Evolutionary conservation across 257 asterid species (phyloP), one percentile per base, ranked within the genome.

Genomic region (Verbascum thapsus): DNA sequence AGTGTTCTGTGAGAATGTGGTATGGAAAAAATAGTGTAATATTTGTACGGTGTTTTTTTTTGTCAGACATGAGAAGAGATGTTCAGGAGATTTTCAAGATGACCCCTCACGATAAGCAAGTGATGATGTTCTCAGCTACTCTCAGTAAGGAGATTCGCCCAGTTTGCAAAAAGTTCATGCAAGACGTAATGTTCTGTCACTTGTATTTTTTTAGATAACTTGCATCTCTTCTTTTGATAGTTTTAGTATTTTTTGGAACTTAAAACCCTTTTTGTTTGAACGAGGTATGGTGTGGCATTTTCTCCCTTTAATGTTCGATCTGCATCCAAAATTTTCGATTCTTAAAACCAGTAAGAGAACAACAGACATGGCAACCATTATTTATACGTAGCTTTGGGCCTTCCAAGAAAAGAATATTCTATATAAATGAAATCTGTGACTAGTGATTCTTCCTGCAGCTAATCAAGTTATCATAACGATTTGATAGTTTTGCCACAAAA

Each of bases 101-200:
- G 95, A 86, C 95, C 16, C 91, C 95, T 32, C 96, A 85, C 10
- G 96, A 88, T 63, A 88, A 88, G 83, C 96, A 85, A 82, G 96
- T 88, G 34, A 88, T 88, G 96, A 88, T 88, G 96, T 88, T 88
- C 73, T 85, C 95, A 34, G 95, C 96, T 18, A 88, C 96, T 1
- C 95, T 88, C 58, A 85, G 95, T 72, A 85, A 85, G 75, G 95
- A 83, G 75, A 85, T 88, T 63, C 96, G 95, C 34, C 96, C 96
- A 35, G 86, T 88, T 54, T 88, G 95, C 85, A 88, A 88, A 82
- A 88, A 88, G 73, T 88, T 88, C 44, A 88, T 83, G 92, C 90
- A 80, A 77, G 96, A 88, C 83, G 96, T 88, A 85, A 85, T 72
- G 65, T 79, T 66, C 73, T 41, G 62, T 71, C 64, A 73, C 83